Evolutionary conservation across 1,284 basidiomycete genomes (phyloP), one percentile per base, ranked within the genome.

Genomic region (Tremellales sp.): DNA sequence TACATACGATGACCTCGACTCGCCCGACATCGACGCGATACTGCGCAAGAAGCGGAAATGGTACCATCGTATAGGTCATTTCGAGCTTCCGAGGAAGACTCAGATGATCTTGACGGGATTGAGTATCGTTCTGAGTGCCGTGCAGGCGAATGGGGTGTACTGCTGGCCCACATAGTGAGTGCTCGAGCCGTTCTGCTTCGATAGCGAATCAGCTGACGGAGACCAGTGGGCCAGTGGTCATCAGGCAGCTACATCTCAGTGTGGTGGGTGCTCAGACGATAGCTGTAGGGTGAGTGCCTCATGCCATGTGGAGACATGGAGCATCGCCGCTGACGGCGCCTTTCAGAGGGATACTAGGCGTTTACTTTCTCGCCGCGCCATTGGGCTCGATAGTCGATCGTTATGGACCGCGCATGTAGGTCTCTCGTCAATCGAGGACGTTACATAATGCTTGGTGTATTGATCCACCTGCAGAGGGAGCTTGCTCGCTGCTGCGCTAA

Each of bases 71-170:
- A 44, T 61, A 10, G 39, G 55, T 12, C 54, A 58, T 25, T 40
- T 64, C 35, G 56, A 61, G 10, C 52, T 63, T 5, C 64, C 67
- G 3, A 48, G 60, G 13, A 49, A 46, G 1, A 27, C 60, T 2
- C 63, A 66, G 33, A 52, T 65, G 3, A 53, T 49, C 3, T 52
- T 73, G 42, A 74, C 67, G 24, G 68, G 68, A 37, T 22, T 65
- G 4, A 58, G 57, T 48, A 70, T 75, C 10, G 53, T 43, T 2
- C 25, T 67, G 26, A 67, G 64, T 26, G 63, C 71, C 4, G 36
- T 73, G 0, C 68, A 69, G 52, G 71, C 73, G 1, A 73, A 75
- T 52, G 73, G 73, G n/a, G 72, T 73, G n/a, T 74, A 73, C 53
- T 71, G 62, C 45, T 75, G 72, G 72, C 70, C 71, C 2, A 71